phyloP scores from a whole-genome alignment of 2,329 filamentous ascomycete species.

The Cadophora malorum region DNA sequence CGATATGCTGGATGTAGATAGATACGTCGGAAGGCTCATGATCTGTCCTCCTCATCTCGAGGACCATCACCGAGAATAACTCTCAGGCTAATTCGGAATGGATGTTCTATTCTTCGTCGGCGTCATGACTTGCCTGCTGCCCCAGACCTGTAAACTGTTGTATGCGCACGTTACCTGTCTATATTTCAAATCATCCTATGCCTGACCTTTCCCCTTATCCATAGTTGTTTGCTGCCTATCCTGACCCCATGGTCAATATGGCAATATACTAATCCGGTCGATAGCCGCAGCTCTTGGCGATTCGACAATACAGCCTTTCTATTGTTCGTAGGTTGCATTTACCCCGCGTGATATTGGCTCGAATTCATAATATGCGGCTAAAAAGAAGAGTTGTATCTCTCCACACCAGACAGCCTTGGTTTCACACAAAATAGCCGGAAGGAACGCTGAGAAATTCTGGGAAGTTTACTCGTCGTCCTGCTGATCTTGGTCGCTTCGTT shows the following conservation, averaged over 20 bases:
- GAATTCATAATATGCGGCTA: constrained; percentile 14
- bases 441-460: constrained; percentile 10
- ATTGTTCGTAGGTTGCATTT: constrained; percentile 1
- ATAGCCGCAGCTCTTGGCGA: constrained; percentile 4
- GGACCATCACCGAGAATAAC: constrained; percentile 5
- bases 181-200: not conserved
- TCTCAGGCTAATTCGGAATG: constrained; percentile 12
- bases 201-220: constrained; percentile 9
- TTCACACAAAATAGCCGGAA: constrained; percentile 12
- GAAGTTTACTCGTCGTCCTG: constrained; percentile 12
- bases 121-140: constrained; percentile 11
- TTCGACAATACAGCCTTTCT: not conserved
- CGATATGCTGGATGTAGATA: not conserved
- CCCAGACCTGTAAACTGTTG: not conserved
- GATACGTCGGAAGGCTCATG: not conserved
- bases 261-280: not conserved
- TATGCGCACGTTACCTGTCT: not conserved
- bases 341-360: constrained; percentile 12
- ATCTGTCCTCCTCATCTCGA: constrained; percentile 2
- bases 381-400: constrained; percentile 2
- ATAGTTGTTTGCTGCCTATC: not conserved
- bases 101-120: constrained; percentile 8
- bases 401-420: constrained; percentile 4
- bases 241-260: constrained; percentile 8
- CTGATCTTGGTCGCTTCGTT: constrained; percentile 4